Evolutionary conservation across 208 protist genomes (phyloP).

Genomic region (Crithidia brevicula): DNA sequence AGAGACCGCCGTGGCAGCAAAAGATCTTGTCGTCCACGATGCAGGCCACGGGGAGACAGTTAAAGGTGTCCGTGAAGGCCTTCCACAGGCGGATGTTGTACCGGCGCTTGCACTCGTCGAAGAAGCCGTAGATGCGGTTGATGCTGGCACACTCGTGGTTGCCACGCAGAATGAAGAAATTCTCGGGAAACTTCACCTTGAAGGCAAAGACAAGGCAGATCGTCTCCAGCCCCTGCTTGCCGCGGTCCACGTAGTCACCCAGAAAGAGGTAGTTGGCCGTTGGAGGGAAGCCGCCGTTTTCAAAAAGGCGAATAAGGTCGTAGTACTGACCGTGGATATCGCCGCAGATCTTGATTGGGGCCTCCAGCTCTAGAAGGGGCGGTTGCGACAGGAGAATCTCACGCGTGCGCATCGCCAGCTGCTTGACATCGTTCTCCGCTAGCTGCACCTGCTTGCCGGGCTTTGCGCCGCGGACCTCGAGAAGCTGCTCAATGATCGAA

Average conservation of each 20-base stretch:
- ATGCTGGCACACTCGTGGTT: slow-evolving; percentile 99
- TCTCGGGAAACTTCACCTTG: slow-evolving; percentile 99
- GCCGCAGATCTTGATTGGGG: slow-evolving; percentile 95
- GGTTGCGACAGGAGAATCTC: slow-evolving; percentile 91
- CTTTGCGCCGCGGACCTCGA: slow-evolving; percentile 90
- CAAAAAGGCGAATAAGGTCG: slow-evolving; percentile 99
- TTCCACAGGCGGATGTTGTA: slow-evolving; percentile 99
- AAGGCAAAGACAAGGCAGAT: slow-evolving; percentile 98
- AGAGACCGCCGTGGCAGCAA: slow-evolving; percentile 98
- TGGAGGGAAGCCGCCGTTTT: slow-evolving; percentile 99
- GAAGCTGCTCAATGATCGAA: slow-evolving; percentile 92
- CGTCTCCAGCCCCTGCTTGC: slow-evolving; percentile 98
- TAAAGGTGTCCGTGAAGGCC: slow-evolving; percentile 99
- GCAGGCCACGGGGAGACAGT: slow-evolving; percentile 98
- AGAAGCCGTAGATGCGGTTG: slow-evolving; percentile 99
- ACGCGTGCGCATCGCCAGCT: slow-evolving; percentile 76
- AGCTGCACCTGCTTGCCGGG: slow-evolving; percentile 90
- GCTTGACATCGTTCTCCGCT: slow-evolving; percentile 89
- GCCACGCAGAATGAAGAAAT: slow-evolving; percentile 99
- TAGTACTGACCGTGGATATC: slow-evolving; percentile 99
- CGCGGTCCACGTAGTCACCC: slow-evolving; percentile 99
- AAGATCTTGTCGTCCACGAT: slow-evolving; percentile 99
- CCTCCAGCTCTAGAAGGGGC: slow-evolving; percentile 89
- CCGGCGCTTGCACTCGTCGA: slow-evolving; percentile 99
- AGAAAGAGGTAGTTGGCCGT: slow-evolving; percentile 99